Conservation (phyloP, 2,329 filamentous ascomycete species). For the Exophiala dermatitidis region DNA sequence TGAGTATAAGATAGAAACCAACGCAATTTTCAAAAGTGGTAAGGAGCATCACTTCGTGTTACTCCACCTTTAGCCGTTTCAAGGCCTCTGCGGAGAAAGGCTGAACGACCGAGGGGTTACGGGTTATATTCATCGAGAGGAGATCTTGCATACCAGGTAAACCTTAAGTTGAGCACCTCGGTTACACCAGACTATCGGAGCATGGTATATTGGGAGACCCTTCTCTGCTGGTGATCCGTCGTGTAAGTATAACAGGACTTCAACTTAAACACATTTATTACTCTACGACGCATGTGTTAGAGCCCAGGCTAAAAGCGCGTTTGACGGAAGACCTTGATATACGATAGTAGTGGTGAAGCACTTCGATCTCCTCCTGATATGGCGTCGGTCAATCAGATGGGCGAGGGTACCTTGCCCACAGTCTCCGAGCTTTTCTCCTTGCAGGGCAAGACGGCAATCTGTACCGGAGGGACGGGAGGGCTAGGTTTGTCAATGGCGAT, state of each 20-base stretch:
- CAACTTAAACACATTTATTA: no score
- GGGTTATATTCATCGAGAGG: not conserved
- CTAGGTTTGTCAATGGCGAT: slow-evolving; percentile 42
- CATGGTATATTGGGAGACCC: no score
- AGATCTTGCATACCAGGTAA: no score
- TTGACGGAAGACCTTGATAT: no score
- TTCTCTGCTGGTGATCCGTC: no score
- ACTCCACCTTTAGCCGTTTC: not conserved
- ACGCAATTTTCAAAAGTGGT: no score
- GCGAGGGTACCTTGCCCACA: not conserved
- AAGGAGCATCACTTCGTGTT: slow-evolving; percentile 7
- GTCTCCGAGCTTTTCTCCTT: slow-evolving; percentile 23
- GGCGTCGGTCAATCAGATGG: slow-evolving; percentile 1
- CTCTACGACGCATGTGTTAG: no score
- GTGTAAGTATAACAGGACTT: no score
- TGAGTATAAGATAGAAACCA: no score
- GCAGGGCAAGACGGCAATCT: slow-evolving; percentile 37
- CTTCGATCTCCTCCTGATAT: not conserved
- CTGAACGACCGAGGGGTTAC: not conserved
- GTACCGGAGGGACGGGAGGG: slow-evolving; percentile 42
- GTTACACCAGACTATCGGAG: not conserved
- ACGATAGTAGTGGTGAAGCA: not conserved
- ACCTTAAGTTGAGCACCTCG: not conserved
- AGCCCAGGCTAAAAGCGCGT: no score
- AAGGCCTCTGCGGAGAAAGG: not conserved